These are phyloP conservation scores for Harrya chromipes DNA, from an alignment of 768 basidiomycete genomes.

Conservation along the genomic window DNA sequence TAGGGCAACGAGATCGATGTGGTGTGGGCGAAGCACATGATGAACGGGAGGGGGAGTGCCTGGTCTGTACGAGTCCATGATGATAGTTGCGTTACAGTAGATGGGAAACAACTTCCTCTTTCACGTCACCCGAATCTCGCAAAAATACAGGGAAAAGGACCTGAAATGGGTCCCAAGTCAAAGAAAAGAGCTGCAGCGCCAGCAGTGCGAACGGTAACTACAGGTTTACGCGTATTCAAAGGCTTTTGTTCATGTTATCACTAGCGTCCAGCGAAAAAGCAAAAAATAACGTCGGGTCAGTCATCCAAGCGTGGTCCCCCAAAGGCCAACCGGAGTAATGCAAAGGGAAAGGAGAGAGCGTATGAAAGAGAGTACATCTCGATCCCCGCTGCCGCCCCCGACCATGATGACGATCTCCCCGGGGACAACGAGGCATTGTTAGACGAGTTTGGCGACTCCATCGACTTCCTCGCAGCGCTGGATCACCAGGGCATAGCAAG, in stretches of 20 bases:
- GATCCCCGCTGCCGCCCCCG: constrained; percentile 42
- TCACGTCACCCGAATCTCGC: not conserved
- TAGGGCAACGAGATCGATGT: constrained; percentile 64
- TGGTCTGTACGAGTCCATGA: constrained; percentile 25
- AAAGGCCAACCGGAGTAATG: constrained; percentile 32
- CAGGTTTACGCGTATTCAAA: not conserved
- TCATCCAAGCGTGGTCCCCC: constrained; percentile 13
- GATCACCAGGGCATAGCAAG: constrained; percentile 80
- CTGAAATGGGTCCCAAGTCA: constrained; percentile 26
- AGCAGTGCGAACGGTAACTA: constrained; percentile 26
- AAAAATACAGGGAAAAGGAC: no score
- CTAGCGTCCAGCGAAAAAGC: constrained; percentile 55
- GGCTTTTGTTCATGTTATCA: not conserved
- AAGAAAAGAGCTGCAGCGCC: constrained; percentile 35
- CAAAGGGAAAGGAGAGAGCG: constrained; percentile 56
- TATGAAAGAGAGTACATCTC: constrained; percentile 58
- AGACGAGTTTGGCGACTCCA: constrained; percentile 58
- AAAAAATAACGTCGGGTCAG: constrained; percentile 44
- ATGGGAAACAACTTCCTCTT: constrained; percentile 26
- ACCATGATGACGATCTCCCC: constrained; percentile 45
- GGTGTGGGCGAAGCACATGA: constrained; percentile 73
- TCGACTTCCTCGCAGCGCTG: constrained; percentile 64
- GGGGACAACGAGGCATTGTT: constrained; percentile 69
- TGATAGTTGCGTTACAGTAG: not conserved
- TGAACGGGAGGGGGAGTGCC: constrained; percentile 59